These are phyloP conservation scores for Leishmania gerbilli DNA, from an alignment of 208 protist genomes.

Conservation along the genomic window DNA sequence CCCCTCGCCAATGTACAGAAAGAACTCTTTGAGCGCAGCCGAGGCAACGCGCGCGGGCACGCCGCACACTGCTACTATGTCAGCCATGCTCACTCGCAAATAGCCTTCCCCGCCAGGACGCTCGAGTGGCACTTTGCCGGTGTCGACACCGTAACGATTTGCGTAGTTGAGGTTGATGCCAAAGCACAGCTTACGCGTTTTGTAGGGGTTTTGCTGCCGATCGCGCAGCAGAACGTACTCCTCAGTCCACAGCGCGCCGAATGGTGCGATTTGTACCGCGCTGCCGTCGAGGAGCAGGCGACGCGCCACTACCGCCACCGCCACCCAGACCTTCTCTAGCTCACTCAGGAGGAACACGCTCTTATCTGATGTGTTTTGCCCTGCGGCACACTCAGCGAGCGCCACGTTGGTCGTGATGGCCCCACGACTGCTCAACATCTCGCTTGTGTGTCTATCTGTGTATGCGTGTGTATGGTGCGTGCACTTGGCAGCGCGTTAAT, in stretches of 20 bases:
- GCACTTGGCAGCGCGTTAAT: not conserved
- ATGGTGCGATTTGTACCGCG: slow-evolving; percentile 62
- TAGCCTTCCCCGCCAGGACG: slow-evolving; percentile 23
- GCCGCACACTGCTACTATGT: slow-evolving; percentile 62
- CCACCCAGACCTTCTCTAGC: slow-evolving; percentile 81
- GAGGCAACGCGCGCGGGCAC: slow-evolving; percentile 69
- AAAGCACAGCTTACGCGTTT: slow-evolving; percentile 43
- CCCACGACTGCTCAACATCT: slow-evolving; percentile 76
- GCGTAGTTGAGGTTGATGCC: slow-evolving; percentile 49
- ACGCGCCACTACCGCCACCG: slow-evolving; percentile 59
- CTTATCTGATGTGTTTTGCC: slow-evolving; percentile 50
- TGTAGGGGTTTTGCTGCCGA: slow-evolving; percentile 37
- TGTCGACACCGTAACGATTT: slow-evolving; percentile 52
- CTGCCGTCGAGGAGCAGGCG: slow-evolving; percentile 59
- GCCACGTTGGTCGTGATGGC: slow-evolving; percentile 74
- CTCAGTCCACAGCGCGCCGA: slow-evolving; percentile 71
- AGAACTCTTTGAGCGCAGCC: slow-evolving; percentile 78
- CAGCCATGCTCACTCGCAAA: slow-evolving; percentile 46
- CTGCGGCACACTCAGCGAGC: slow-evolving; percentile 83
- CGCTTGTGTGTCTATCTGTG: not conserved
- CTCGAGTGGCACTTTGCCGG: slow-evolving; percentile 38
- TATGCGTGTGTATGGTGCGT: slow-evolving; percentile 1
- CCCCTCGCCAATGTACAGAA: slow-evolving; percentile 83
- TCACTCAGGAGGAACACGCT: slow-evolving; percentile 86
- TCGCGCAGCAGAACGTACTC: slow-evolving; percentile 46